phyloP scores from a whole-genome alignment of 169 alveolate genomes.

The Besnoitia besnoiti region DNA sequence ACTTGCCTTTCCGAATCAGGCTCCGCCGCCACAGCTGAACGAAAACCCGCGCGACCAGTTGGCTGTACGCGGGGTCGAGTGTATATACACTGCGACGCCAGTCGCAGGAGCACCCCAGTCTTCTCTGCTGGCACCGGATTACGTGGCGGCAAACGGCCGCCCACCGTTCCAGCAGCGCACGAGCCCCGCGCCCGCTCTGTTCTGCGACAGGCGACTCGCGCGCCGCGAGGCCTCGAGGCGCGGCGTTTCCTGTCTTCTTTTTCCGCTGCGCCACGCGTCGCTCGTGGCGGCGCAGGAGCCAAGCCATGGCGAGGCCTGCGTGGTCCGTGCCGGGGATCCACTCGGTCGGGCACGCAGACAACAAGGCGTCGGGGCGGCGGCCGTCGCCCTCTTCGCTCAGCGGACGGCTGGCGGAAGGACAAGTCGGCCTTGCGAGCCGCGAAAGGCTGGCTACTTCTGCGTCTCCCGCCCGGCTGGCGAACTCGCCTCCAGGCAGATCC shows the following conservation, averaged over 20 bases:
- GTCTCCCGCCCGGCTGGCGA: background rate
- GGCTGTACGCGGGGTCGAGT: background rate
- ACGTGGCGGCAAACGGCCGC: background rate
- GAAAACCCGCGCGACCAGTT: background rate
- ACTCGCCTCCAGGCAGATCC: background rate
- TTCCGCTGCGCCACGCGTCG: background rate
- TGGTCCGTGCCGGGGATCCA: slow-evolving; percentile 95
- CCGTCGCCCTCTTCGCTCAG: background rate
- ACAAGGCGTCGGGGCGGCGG: background rate
- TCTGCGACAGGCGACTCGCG: no score
- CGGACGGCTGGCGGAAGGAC: no score
- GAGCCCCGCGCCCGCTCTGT: background rate
- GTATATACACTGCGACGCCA: background rate
- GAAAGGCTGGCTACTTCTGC: background rate
- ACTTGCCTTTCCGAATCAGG: background rate
- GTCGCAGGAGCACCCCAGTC: slow-evolving; percentile 19
- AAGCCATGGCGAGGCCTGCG: slow-evolving; percentile 92
- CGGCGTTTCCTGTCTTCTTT: background rate
- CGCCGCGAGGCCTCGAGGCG: background rate
- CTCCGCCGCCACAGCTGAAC: background rate
- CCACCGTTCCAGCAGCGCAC: background rate
- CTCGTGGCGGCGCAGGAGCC: slow-evolving; percentile 15
- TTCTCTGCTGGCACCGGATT: slow-evolving; percentile 2
- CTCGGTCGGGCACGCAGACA: slow-evolving; percentile 93
- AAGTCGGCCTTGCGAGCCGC: no score